Evolutionary conservation across 2,329 filamentous ascomycete genomes (phyloP).

Genomic region (Arthrocladium fulminans): DNA sequence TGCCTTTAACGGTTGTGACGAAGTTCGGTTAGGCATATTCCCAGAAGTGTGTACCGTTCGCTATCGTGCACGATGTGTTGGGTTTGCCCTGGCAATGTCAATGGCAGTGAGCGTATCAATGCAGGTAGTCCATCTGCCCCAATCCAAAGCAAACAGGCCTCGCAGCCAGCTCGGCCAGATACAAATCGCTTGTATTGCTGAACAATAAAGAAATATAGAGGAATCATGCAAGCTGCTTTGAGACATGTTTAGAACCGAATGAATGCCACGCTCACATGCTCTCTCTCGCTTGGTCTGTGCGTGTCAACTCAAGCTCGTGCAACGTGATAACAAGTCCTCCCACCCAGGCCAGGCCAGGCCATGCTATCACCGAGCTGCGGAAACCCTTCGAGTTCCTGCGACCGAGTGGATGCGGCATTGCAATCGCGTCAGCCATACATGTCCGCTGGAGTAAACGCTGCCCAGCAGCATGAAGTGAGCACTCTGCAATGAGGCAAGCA

Average conservation of each 20-base stretch:
- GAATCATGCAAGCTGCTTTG: neutral
- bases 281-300: neutral
- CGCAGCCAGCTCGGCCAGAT: neutral
- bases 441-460: too few species aligned
- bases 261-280: neutral
- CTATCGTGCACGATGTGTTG: neutral
- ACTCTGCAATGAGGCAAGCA: conserved; percentile 25
- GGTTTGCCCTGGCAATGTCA: neutral
- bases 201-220: neutral
- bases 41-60: neutral
- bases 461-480: conserved; percentile 20
- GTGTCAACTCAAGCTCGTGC: conserved; percentile 10
- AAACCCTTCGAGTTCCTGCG: too few species aligned
- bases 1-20: neutral
- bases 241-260: neutral
- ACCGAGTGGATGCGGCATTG: too few species aligned
- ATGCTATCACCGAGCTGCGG: too few species aligned
- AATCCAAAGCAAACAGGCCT: neutral
- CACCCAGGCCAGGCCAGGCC: neutral
- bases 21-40: neutral
- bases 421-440: too few species aligned
- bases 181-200: neutral
- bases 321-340: conserved; percentile 11
- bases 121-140: neutral
- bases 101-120: neutral